Percentiles rank a stretch among this genome's conserved stretches.
These are phyloP conservation scores for Xylaria bambusicola DNA, from an alignment of 495 filamentous ascomycete species.

Conservation along the genomic window DNA sequence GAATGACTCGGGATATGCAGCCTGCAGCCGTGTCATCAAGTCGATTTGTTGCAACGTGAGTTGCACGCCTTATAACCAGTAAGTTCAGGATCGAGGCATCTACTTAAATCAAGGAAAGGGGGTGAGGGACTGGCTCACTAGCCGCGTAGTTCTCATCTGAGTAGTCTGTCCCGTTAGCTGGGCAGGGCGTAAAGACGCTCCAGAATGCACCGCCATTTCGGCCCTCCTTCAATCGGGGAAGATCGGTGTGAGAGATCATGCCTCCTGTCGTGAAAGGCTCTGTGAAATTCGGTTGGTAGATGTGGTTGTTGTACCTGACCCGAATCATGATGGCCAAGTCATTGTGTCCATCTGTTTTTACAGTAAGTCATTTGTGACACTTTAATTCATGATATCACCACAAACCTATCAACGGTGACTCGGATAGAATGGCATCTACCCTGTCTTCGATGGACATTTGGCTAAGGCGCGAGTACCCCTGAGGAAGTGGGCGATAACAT, in stretches of 20 bases:
- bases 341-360: conserved; percentile 79
- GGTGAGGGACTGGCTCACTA: conserved; percentile 29
- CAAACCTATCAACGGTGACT: conserved; percentile 80
- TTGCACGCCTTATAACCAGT: conserved; percentile 48
- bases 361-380: conserved; percentile 2
- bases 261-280: conserved; percentile 66
- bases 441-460: conserved; percentile 59
- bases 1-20: conserved; percentile 70
- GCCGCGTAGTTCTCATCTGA: conserved; percentile 67
- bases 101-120: not conserved
- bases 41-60: conserved; percentile 84
- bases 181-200: conserved; percentile 84
- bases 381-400: not conserved
- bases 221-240: conserved; percentile 63
- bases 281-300: conserved; percentile 74
- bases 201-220: conserved; percentile 80
- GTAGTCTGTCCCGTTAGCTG: conserved; percentile 68
- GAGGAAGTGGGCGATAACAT: conserved; percentile 24
- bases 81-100: not conserved
- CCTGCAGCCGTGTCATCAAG: conserved; percentile 68
- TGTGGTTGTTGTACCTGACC: conserved; percentile 68
- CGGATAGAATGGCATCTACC: conserved; percentile 66
- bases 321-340: conserved; percentile 79
- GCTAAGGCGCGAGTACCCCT: conserved; percentile 22
- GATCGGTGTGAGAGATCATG: conserved; percentile 73